Base-by-base conservation (phyloP, 225 moss, liverwort and hornwort species). In the Ulota crispa region DNA sequence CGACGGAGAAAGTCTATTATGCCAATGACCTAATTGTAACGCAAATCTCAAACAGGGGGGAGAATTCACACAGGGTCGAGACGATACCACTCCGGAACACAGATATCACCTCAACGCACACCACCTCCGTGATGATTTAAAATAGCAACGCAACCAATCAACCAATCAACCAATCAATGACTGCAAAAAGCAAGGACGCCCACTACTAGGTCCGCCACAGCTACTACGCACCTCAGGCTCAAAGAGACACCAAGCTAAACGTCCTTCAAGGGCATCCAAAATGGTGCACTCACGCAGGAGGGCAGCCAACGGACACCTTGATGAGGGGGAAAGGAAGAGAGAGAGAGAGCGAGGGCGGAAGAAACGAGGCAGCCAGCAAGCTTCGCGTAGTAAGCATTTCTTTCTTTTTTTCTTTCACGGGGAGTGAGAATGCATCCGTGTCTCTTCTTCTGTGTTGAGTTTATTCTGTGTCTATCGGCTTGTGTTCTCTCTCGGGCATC, bases 1-100 rank as follows among this genome's bases (percentile, higher is more conserved):
- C 24, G 32, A 65, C 27, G 34, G 16, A 72, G 72, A 36, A 57
- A 34, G 26, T 65, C 34, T 47, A 15, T 19, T n/a, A 43, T 39
- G 61, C 74, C 26, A 73, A 61, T 61, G 78, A 62, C 82, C 85
- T 85, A 78, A 85, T 73, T 54, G 61, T 19, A 60, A 75, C 39
- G 9, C 30, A 30, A 75, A 67, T 45, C 21, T 66, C 72, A 54
- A 65, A 26, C 31, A 62, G 39, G 6, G 6, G 34, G 12, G 30
- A 23, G 18, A 57, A 77, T 71, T 19, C 23, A 13, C 27, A 53
- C 79, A 70, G 69, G 3, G 30, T 20, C 21, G 68, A 68, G 42
- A 70, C 43, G 43, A 42, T n/a, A 42, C 8, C 42, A 30, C 69
- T 23, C 59, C 45, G 19, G 21, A 68, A 41, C 76, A 30, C 37